phyloP scores from a whole-genome alignment of 2,329 filamentous ascomycete genomes.

The Fusarium euwallaceae region DNA sequence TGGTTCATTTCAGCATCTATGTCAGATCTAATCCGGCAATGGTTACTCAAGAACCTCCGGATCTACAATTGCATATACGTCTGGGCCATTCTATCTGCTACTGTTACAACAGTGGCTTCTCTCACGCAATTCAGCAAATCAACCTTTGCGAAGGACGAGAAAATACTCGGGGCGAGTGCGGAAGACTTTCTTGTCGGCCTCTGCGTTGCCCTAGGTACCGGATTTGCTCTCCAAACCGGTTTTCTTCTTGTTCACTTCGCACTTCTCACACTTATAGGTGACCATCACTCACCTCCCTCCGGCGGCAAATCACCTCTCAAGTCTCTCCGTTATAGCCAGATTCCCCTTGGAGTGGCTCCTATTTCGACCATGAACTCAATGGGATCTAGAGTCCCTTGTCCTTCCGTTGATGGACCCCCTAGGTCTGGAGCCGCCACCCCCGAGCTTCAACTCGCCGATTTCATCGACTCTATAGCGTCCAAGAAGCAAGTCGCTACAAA shows the following conservation, averaged over 20 bases:
- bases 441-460: conserved; percentile 58
- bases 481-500: conserved; percentile 65
- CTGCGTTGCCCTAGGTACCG: conserved; percentile 59
- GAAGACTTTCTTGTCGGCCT: conserved; percentile 58
- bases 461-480: conserved; percentile 68
- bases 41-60: conserved; percentile 39
- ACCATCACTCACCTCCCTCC: conserved; percentile 34
- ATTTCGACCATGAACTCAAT: conserved; percentile 51
- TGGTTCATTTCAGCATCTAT: conserved; percentile 53
- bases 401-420: conserved; percentile 55
- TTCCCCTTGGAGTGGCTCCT: conserved; percentile 52
- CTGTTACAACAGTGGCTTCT: conserved; percentile 60
- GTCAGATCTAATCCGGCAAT: conserved; percentile 34
- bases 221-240: conserved; percentile 62
- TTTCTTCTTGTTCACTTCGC: conserved; percentile 61
- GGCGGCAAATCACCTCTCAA: conserved; percentile 56
- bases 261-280: conserved; percentile 37
- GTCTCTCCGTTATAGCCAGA: conserved; percentile 65
- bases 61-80: conserved; percentile 49
- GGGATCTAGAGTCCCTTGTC: conserved; percentile 57
- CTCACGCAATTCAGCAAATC: conserved; percentile 55
- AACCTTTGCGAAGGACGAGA: conserved; percentile 21
- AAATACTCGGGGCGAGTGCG: conserved; percentile 25
- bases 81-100: conserved; percentile 58
- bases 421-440: conserved; percentile 41